Evolutionary conservation across 345 rosid genomes (phyloP).

Genomic region (Linum trigynum): DNA sequence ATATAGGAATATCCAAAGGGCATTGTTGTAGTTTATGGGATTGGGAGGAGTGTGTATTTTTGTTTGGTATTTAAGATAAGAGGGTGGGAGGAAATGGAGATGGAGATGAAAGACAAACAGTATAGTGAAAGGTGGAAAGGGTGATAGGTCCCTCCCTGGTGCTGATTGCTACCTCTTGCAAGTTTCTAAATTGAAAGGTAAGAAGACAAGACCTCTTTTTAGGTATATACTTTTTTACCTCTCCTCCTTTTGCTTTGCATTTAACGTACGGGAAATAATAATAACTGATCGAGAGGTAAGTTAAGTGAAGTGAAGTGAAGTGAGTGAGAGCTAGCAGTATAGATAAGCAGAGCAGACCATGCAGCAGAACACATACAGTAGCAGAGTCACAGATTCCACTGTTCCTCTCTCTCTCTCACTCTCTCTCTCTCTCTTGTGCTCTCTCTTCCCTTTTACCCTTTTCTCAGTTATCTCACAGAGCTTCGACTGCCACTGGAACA

Average conservation of each 20-base stretch:
- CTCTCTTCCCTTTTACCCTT: neutral
- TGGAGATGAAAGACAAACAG: slow-evolving; percentile 17
- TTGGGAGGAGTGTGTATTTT: neutral
- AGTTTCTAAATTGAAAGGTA: slow-evolving; percentile 10
- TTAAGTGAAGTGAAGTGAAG: no score
- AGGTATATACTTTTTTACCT: no score
- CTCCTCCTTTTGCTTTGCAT: neutral
- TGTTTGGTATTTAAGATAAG: slow-evolving; percentile 2
- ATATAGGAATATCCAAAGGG: no score
- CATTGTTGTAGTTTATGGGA: no score
- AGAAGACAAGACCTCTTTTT: neutral
- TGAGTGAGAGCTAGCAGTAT: no score
- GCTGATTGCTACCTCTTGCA: slow-evolving; percentile 15
- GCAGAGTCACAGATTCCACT: slow-evolving; percentile 35
- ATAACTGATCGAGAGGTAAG: no score
- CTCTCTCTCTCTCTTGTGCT: slow-evolving; percentile 13
- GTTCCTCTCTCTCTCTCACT: slow-evolving; percentile 13
- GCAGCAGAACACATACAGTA: slow-evolving; percentile 23
- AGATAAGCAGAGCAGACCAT: slow-evolving; percentile 19
- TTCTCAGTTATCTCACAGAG: slow-evolving; percentile 4
- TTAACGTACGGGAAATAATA: neutral
- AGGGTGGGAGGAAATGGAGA: neutral
- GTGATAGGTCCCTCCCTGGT: slow-evolving; percentile 1
- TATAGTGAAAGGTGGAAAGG: slow-evolving; percentile 14
- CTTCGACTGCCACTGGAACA: slow-evolving; percentile 35